Evolutionary conservation across 2,329 filamentous ascomycete species (phyloP).

Genomic region (Epichloe coenophiala): DNA sequence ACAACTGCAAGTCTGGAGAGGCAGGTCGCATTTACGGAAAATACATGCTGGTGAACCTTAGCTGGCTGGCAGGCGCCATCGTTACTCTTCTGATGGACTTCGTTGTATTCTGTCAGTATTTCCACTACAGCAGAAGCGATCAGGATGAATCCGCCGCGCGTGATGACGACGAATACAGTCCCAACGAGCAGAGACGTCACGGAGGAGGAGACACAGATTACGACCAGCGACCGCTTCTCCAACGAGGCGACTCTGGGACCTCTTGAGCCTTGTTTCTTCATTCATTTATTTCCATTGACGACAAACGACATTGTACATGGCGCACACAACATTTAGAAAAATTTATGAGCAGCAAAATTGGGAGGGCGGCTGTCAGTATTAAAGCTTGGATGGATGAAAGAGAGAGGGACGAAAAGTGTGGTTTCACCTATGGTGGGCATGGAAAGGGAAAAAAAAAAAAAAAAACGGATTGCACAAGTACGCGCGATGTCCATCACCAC

Average conservation of each 20-base stretch:
- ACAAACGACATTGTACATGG: too few relatives aligned
- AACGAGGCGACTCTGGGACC: constrained; percentile 16
- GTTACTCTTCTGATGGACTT: constrained; percentile 78
- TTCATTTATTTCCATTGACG: background rate
- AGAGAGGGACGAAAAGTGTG: too few relatives aligned
- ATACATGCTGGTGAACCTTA: constrained; percentile 82
- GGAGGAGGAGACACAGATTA: constrained; percentile 15
- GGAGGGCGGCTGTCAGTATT: too few relatives aligned
- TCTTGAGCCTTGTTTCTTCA: background rate
- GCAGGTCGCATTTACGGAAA: constrained; percentile 52
- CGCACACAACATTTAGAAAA: too few relatives aligned
- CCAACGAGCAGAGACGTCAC: constrained; percentile 10
- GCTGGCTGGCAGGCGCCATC: constrained; percentile 80
- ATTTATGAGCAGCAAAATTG: too few relatives aligned
- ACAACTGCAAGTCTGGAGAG: constrained; percentile 52
- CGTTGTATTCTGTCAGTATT: constrained; percentile 83
- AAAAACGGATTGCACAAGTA: too few relatives aligned
- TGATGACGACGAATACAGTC: constrained; percentile 14
- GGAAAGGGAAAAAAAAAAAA: too few relatives aligned
- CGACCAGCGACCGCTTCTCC: constrained; percentile 27
- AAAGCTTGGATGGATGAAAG: too few relatives aligned
- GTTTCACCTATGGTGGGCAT: too few relatives aligned
- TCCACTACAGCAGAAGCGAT: constrained; percentile 50
- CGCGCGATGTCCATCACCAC: too few relatives aligned
- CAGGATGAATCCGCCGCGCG: constrained; percentile 13